Percentiles rank a stretch among this genome's conserved stretches.
Evolutionary conservation across 164 flowering plant genomes (phyloP).

Genomic region (Dillenia suffruticosa): DNA sequence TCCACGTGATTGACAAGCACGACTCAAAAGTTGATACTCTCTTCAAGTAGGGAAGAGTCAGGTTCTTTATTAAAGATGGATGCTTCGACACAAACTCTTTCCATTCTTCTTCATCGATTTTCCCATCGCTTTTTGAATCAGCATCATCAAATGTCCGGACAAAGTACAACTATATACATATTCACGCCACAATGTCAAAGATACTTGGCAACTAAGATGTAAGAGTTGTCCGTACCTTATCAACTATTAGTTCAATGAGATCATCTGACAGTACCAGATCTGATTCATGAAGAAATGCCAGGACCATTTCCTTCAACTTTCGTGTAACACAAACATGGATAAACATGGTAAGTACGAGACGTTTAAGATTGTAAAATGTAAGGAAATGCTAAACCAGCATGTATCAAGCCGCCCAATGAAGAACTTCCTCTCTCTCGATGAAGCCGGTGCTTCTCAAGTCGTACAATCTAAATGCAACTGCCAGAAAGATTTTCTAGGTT

Average conservation of each 20-base stretch:
- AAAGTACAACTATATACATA: background rate
- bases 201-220: too few relatives aligned
- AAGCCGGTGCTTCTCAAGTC: constrained; percentile 56
- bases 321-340: background rate
- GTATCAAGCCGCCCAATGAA: background rate
- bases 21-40: constrained; percentile 14
- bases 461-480: constrained; percentile 68
- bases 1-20: too few relatives aligned
- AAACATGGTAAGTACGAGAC: background rate
- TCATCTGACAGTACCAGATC: constrained; percentile 66
- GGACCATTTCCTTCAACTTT: constrained; percentile 75
- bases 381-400: background rate
- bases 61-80: constrained; percentile 61
- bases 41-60: constrained; percentile 73
- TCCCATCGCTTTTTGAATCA: constrained; percentile 50
- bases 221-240: constrained; percentile 31
- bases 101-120: constrained; percentile 62
- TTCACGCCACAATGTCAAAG: background rate
- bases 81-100: constrained; percentile 45
- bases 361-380: background rate
- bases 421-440: constrained; percentile 59
- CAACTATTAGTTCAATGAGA: constrained; percentile 60
- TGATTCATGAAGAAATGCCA: constrained; percentile 77
- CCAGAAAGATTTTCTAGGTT: constrained; percentile 8
- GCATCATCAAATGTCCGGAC: constrained; percentile 47